These are phyloP conservation scores for Cytospora mali DNA, from an alignment of 2,329 filamentous ascomycete genomes.

Conservation along the genomic window DNA sequence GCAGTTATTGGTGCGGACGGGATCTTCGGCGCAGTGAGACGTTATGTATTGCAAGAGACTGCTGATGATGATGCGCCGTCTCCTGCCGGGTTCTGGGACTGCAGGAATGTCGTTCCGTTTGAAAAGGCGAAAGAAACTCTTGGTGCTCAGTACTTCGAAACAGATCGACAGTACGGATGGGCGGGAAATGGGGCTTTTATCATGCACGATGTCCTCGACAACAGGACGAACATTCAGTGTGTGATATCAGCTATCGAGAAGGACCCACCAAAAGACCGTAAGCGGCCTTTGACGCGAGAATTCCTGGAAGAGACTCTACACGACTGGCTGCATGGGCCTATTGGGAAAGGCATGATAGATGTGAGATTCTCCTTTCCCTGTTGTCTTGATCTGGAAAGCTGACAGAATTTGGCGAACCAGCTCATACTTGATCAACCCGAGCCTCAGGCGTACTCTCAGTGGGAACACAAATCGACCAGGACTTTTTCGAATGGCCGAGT, in stretches of 20 bases:
- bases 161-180: slow-evolving; percentile 30
- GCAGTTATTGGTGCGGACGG: slow-evolving; percentile 33
- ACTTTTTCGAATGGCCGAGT: slow-evolving; percentile 20
- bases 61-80: slow-evolving; percentile 20
- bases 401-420: slow-evolving; percentile 7
- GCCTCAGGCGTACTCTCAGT: slow-evolving; percentile 26
- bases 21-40: slow-evolving; percentile 30
- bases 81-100: slow-evolving; percentile 29
- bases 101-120: slow-evolving; percentile 27
- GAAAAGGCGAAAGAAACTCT: slow-evolving; percentile 24
- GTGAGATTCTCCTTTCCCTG: not conserved
- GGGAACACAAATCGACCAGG: slow-evolving; percentile 28
- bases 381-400: not conserved
- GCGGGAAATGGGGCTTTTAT: slow-evolving; percentile 28
- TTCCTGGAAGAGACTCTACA: slow-evolving; percentile 15
- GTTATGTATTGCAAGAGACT: slow-evolving; percentile 27
- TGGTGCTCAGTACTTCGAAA: slow-evolving; percentile 27
- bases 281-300: slow-evolving; percentile 24
- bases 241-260: slow-evolving; percentile 29
- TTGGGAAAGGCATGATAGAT: slow-evolving; percentile 24
- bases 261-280: slow-evolving; percentile 21
- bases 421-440: slow-evolving; percentile 27
- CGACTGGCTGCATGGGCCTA: slow-evolving; percentile 21
- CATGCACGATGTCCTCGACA: slow-evolving; percentile 29
- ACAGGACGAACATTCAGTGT: slow-evolving; percentile 29